Conservation (phyloP, 768 basidiomycete genomes). For the Hemileccinum rubropunctum region DNA sequence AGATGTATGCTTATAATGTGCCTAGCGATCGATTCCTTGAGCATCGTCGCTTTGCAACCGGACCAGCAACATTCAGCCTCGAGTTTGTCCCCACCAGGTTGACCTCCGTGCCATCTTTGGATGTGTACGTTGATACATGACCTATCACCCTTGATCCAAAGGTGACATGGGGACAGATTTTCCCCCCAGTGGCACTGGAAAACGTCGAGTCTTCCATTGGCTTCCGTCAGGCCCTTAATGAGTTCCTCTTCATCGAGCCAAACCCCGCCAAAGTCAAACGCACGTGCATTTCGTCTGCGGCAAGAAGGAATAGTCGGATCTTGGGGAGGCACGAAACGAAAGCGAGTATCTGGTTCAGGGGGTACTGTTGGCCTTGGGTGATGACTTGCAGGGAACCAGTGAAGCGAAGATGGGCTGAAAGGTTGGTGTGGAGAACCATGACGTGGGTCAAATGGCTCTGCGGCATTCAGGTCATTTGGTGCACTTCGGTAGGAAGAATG, state of each 20-base stretch:
- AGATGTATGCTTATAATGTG: slow-evolving; percentile 11
- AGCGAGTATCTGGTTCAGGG: background rate
- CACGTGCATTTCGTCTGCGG: background rate
- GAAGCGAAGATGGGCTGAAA: background rate
- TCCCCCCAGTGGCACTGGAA: slow-evolving; percentile 14
- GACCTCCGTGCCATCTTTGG: slow-evolving; percentile 17
- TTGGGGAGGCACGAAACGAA: background rate
- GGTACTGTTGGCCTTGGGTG: background rate
- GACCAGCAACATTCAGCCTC: slow-evolving; percentile 9
- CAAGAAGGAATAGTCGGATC: background rate
- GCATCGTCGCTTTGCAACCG: slow-evolving; percentile 15
- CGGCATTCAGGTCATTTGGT: background rate
- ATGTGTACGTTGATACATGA: slow-evolving; percentile 14
- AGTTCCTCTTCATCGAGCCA: slow-evolving; percentile 16
- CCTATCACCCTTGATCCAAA: slow-evolving; percentile 18
- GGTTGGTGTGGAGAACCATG: background rate
- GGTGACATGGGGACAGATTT: slow-evolving; percentile 3
- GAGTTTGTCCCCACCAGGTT: slow-evolving; percentile 9
- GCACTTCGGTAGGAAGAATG: background rate
- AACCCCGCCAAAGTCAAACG: slow-evolving; percentile 4
- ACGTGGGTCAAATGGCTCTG: background rate
- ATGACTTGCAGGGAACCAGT: background rate
- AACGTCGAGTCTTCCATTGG: slow-evolving; percentile 1
- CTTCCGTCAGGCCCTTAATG: background rate
- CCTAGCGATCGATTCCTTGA: slow-evolving; percentile 22